Evolutionary conservation across 768 basidiomycete species (phyloP), one percentile per base, ranked within the genome.

Genomic region (Boletus insuetus): DNA sequence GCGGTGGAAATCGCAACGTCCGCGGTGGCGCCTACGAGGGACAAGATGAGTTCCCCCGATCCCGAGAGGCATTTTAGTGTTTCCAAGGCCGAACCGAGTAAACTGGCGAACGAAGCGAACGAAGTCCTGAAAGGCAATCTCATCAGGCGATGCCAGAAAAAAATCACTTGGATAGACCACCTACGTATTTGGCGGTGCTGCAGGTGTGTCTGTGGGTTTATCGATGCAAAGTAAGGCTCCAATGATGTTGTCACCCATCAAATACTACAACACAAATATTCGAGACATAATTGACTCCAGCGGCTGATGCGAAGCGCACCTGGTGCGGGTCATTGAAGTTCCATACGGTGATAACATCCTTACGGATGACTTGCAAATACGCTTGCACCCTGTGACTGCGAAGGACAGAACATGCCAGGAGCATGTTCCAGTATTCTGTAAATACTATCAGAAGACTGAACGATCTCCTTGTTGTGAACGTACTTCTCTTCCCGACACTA

Each of bases 401-500:
- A 49, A 62, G 48, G 34, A 54, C 17, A 10, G 51, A 32, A 3
- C 60, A 54, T 12, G 37, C 48, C 24, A 51, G 16, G 10, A 58
- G 56, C 32, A 19, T 53, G 1, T 17, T 42, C 60, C 61, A 63
- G 12, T 62, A 62, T 19, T 37, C 60, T 62, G 22, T 11, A 6
- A 38, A 22, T n/a, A 0, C 9, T 10, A 4, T 59, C 5, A 53
- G 32, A 45, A 35, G 12, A 7, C 17, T 19, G 22, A 22, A 17
- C 0, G 6, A 20, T 17, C 8, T 7, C 19, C 13, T 29, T 14
- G 2, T 6, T 24, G 3, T 22, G 1, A 16, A 51, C 61, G 8
- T 1, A 63, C 60, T 63, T 32, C 51, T 49, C 38, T 49, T 62
- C 24, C 60, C 60, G 3, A 62, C 2, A 3, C 61, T 62, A 16